Evolutionary conservation across 176 grass and related monocot species (phyloP).

Genomic region (Chloris gayana): DNA sequence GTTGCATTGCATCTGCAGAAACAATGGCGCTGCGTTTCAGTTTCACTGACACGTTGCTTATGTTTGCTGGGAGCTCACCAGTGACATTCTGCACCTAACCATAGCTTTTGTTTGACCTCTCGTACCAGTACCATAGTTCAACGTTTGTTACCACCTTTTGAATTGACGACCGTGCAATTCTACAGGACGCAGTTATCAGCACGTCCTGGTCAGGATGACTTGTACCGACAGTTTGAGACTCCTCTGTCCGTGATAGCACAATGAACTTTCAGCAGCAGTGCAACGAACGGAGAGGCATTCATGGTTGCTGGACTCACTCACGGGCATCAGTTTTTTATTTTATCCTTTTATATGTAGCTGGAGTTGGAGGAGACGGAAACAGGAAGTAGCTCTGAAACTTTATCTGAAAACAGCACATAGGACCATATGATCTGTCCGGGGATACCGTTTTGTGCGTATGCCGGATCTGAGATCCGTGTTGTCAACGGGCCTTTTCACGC

Average conservation of each 20-base stretch:
- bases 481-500: background rate
- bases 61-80: background rate
- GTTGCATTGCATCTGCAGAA: background rate
- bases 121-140: background rate
- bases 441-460: slow-evolving; percentile 29
- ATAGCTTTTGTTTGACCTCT: slow-evolving; percentile 7
- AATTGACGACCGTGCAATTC: background rate
- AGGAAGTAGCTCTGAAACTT: slow-evolving; percentile 4
- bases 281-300: slow-evolving; percentile 8
- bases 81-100: slow-evolving; percentile 6
- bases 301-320: slow-evolving; percentile 38
- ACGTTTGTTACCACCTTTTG: slow-evolving; percentile 11
- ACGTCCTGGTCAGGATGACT: background rate
- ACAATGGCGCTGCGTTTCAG: background rate
- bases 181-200: background rate
- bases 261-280: background rate
- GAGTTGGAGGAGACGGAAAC: background rate
- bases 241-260: background rate
- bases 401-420: slow-evolving; percentile 1
- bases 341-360: background rate
- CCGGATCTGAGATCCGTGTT: slow-evolving; percentile 42
- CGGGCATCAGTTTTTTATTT: background rate
- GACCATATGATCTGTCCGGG: slow-evolving; percentile 10
- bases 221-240: slow-evolving; percentile 28
- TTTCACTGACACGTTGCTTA: background rate